A percentile compares a stretch with the other conserved stretches of the same genome.
These are phyloP conservation scores for Hygrophorus pudorinus DNA, from an alignment of 768 basidiomycete species.

Conservation along the genomic window DNA sequence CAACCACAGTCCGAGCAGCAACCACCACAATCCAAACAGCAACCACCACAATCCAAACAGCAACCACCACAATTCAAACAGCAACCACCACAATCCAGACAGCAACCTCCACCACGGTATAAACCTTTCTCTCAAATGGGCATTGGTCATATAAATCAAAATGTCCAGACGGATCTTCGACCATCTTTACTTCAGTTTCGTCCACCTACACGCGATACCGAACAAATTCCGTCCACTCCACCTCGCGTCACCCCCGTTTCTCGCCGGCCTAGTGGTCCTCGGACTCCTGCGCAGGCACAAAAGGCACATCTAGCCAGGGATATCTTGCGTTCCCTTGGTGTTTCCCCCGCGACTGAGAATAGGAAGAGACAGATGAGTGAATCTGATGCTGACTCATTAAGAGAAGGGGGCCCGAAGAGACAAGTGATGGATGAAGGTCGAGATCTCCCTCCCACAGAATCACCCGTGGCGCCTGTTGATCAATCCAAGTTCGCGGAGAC, in stretches of 20 bases:
- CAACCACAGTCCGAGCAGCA: too few relatives aligned
- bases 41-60: too few relatives aligned
- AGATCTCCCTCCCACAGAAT: too few relatives aligned
- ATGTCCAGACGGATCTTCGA: background rate
- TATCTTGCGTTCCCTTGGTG: conserved; percentile 42
- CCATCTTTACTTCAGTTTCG: background rate
- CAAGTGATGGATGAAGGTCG: background rate
- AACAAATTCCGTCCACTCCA: too few relatives aligned
- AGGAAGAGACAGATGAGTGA: conserved; percentile 16
- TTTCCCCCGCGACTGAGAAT: conserved; percentile 3
- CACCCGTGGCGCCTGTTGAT: background rate
- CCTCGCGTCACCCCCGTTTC: background rate
- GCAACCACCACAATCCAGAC: too few relatives aligned
- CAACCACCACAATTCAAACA: too few relatives aligned
- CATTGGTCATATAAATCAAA: too few relatives aligned
- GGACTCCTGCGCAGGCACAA: conserved; percentile 31
- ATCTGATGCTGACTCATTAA: background rate
- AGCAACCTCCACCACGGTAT: too few relatives aligned
- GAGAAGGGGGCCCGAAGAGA: background rate
- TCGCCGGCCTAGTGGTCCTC: background rate
- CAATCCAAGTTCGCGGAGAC: background rate
- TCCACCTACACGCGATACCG: too few relatives aligned
- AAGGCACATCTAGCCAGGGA: conserved; percentile 45
- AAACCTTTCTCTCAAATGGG: too few relatives aligned
- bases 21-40: too few relatives aligned